Base-by-base conservation (phyloP, 768 basidiomycete species). In the Psilocybe sp. region DNA sequence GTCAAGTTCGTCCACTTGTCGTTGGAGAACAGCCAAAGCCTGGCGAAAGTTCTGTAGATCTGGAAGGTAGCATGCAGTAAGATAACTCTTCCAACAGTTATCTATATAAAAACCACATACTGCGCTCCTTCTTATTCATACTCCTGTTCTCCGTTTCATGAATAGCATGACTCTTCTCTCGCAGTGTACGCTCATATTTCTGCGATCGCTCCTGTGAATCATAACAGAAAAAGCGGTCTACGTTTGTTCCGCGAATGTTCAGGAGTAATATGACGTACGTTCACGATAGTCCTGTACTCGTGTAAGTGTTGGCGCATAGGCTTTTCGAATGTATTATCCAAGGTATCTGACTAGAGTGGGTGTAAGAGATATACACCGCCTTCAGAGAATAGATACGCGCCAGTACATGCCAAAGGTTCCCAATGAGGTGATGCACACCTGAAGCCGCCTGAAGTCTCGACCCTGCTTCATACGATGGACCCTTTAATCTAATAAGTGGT, bases 1-100 rank as follows among this genome's bases (percentile, higher is more conserved):
- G 67, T 98, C 94, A 2, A 97, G 74, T 51, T 93, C 93, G 58
- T 96, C 92, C 0, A 98, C 92, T 66, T 96, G 92, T 36, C 83
- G 76, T 58, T 96, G 94, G 37, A 96, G 71, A 12, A 92, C 76
- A 20, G 80, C 66, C 33, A 97, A 70, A 15, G 93, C 91, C 69
- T 89, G 85, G 55, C 93, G 78, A 70, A 96, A 96, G 41, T 79
- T 84, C 58, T 94, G 90, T 31, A 97, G 74, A 69, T 97, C 93
- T 95, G 55, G 5, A 12, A 20, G n/a, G 48, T 28, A 18, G 11
- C 31, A 31, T 46, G 15, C 38, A 16, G 14, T 37, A 33, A 19
- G 35, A 20, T 37, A 32, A 19, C 35, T 40, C 16, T n/a, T 20
- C 20, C 23, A 4, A 16, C 35, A 15, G 6, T 16, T 15, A 46